Conservation (phyloP, 2,329 filamentous ascomycete genomes). For the Talaromyces rugulosus region DNA sequence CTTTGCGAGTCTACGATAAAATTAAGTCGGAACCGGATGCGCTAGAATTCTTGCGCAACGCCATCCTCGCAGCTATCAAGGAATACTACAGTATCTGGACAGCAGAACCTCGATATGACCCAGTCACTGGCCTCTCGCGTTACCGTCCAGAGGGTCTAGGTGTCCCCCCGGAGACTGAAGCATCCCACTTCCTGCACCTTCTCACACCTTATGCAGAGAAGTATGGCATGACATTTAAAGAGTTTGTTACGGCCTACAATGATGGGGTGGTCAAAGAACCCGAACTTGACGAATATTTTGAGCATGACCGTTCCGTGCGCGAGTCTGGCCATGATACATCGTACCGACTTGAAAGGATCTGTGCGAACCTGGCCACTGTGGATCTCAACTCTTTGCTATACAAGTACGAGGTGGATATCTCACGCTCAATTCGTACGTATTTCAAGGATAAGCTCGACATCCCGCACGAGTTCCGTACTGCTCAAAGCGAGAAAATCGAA, state of each 20-base stretch:
- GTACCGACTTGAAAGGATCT: conserved; percentile 84
- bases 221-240: conserved; percentile 71
- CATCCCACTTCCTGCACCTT: conserved; percentile 79
- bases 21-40: conserved; percentile 82
- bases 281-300: conserved; percentile 89
- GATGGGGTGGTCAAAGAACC: conserved; percentile 70
- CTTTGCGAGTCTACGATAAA: conserved; percentile 84
- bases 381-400: conserved; percentile 92
- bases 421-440: conserved; percentile 73
- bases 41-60: conserved; percentile 71
- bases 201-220: conserved; percentile 79
- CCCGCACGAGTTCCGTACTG: conserved; percentile 74
- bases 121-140: conserved; percentile 71
- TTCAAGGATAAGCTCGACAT: conserved; percentile 82
- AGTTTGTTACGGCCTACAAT: conserved; percentile 90
- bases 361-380: conserved; percentile 84
- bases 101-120: conserved; percentile 70
- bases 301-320: conserved; percentile 91
- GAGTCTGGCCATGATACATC: conserved; percentile 97
- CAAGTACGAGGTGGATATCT: conserved; percentile 96
- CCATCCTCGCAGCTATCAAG: conserved; percentile 90
- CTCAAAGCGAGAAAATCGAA: conserved; percentile 61
- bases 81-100: conserved; percentile 92
- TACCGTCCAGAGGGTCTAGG: conserved; percentile 81
- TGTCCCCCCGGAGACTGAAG: conserved; percentile 87